A percentile compares a stretch with the other conserved stretches of the same genome.
phyloP scores from a whole-genome alignment of 495 filamentous ascomycete species.

The Peziza echinospora region DNA sequence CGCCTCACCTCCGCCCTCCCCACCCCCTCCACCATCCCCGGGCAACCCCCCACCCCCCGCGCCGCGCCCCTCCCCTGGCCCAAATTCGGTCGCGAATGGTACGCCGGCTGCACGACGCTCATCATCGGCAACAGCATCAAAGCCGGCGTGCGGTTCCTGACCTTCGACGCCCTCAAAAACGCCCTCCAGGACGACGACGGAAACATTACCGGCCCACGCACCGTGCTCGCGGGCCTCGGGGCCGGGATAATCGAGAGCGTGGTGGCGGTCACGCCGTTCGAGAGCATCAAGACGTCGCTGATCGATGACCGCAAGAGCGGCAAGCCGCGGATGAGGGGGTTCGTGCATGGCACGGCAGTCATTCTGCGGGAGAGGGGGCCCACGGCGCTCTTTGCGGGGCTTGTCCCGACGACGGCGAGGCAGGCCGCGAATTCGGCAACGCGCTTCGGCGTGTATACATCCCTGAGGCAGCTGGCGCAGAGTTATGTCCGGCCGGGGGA shows the following conservation, averaged over 20 bases:
- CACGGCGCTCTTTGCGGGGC: constrained; percentile 86
- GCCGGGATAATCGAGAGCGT: constrained; percentile 87
- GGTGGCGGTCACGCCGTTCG: constrained; percentile 85
- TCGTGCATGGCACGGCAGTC: constrained; percentile 69
- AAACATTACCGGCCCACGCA: constrained; percentile 72
- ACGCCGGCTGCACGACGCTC: constrained; percentile 89
- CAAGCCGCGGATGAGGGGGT: constrained; percentile 52
- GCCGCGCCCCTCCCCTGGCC: constrained; percentile 24
- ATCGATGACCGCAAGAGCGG: constrained; percentile 87
- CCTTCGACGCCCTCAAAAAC: constrained; percentile 80
- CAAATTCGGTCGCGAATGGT: constrained; percentile 85
- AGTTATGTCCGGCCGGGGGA: constrained; percentile 84
- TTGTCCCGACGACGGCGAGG: constrained; percentile 81
- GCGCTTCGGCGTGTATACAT: constrained; percentile 75
- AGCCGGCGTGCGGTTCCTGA: constrained; percentile 92
- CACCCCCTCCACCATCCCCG: constrained; percentile 45
- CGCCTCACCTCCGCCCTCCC: constrained; percentile 58
- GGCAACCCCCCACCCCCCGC: not conserved
- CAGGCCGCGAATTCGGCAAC: constrained; percentile 88
- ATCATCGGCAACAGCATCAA: constrained; percentile 94
- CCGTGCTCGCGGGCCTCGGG: constrained; percentile 83
- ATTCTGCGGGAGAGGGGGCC: constrained; percentile 74
- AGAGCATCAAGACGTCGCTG: constrained; percentile 90
- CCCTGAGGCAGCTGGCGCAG: constrained; percentile 73
- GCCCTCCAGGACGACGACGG: constrained; percentile 66